These are phyloP conservation scores for Naumovozyma castellii DNA, from an alignment of 805 yeast species.

Conservation along the genomic window DNA sequence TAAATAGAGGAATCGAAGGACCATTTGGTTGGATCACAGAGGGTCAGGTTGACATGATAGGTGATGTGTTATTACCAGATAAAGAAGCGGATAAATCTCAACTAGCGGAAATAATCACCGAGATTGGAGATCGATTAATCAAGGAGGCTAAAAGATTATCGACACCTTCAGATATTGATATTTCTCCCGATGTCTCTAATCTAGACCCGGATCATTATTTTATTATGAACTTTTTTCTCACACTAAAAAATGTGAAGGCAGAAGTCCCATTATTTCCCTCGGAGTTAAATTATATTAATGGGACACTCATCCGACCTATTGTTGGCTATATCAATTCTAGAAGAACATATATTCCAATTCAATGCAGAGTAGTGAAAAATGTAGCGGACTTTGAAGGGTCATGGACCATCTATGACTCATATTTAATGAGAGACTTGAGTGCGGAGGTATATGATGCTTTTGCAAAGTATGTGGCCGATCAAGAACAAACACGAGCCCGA, in stretches of 20 bases:
- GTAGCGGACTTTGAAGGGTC: slow-evolving; percentile 84
- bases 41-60: slow-evolving; percentile 89
- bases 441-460: slow-evolving; percentile 86
- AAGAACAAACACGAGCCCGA: slow-evolving; percentile 61
- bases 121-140: slow-evolving; percentile 38
- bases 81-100: slow-evolving; percentile 42
- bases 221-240: slow-evolving; percentile 69
- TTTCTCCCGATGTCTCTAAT: slow-evolving; percentile 11
- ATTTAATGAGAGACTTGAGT: slow-evolving; percentile 83
- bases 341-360: slow-evolving; percentile 80
- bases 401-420: slow-evolving; percentile 91
- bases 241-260: slow-evolving; percentile 80
- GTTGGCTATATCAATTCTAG: slow-evolving; percentile 90
- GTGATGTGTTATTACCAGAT: slow-evolving; percentile 77
- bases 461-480: slow-evolving; percentile 81
- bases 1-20: slow-evolving; percentile 83
- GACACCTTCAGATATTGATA: not conserved
- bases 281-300: slow-evolving; percentile 86
- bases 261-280: slow-evolving; percentile 76
- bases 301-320: slow-evolving; percentile 86
- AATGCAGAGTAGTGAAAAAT: slow-evolving; percentile 71
- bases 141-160: slow-evolving; percentile 39
- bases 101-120: slow-evolving; percentile 39
- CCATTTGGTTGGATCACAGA: slow-evolving; percentile 95
- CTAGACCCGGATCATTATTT: slow-evolving; percentile 42